Evolutionary conservation across 2,329 filamentous ascomycete genomes (phyloP).

Genomic region (Fusarium sp.): DNA sequence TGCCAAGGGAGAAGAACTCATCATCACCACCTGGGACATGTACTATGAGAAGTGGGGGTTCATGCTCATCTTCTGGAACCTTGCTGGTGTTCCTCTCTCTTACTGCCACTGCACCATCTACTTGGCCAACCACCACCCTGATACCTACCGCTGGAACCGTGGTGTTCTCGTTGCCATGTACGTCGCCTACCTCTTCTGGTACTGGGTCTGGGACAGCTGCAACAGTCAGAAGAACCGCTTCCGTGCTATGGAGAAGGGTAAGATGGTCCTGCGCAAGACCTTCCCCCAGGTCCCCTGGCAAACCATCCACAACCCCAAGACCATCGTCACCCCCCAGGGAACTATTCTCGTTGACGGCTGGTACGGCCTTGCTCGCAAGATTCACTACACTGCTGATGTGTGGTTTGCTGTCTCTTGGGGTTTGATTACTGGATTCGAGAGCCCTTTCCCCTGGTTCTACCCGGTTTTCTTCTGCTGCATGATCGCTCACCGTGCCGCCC

Average conservation of each 20-base stretch:
- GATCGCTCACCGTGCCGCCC: constrained; percentile 83
- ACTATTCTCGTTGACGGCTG: constrained; percentile 88
- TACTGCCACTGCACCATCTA: constrained; percentile 97
- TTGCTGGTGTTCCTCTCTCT: constrained; percentile 89
- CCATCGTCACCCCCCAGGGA: constrained; percentile 80
- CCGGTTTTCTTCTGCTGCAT: constrained; percentile 85
- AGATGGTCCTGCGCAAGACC: constrained; percentile 77
- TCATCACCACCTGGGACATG: constrained; percentile 94
- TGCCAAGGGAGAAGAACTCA: constrained; percentile 92
- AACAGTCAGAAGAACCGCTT: constrained; percentile 97
- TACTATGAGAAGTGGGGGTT: constrained; percentile 98
- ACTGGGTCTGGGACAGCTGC: constrained; percentile 93
- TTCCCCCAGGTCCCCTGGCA: constrained; percentile 96
- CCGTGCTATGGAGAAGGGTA: constrained; percentile 83
- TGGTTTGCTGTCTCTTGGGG: constrained; percentile 67
- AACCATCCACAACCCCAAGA: constrained; percentile 83
- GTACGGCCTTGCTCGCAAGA: constrained; percentile 81
- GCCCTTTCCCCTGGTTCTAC: constrained; percentile 93
- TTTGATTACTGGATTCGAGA: constrained; percentile 68
- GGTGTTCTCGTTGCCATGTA: constrained; percentile 76
- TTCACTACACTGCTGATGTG: constrained; percentile 65
- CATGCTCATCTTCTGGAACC: constrained; percentile 98
- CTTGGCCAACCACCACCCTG: constrained; percentile 85
- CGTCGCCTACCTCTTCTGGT: constrained; percentile 82
- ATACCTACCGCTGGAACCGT: constrained; percentile 82